These are phyloP conservation scores for Petasospora rhodanensis DNA, from an alignment of 1,139 yeast genomes.

Conservation along the genomic window DNA sequence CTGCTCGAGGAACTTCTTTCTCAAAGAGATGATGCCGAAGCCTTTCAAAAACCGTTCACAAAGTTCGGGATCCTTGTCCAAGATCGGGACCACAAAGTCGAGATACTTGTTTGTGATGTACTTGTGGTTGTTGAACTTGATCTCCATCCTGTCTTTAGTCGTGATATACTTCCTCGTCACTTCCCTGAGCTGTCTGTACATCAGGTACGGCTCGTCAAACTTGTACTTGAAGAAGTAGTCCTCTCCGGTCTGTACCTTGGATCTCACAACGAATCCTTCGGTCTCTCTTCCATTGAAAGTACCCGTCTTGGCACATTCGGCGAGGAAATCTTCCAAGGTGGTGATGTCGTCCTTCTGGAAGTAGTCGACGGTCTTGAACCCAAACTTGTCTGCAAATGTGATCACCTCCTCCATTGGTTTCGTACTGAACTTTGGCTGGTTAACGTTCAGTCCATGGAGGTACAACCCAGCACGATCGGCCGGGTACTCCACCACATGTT, in stretches of 20 bases:
- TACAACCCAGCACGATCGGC: slow-evolving; percentile 73
- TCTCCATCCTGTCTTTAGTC: slow-evolving; percentile 36
- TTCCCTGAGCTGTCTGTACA: slow-evolving; percentile 90
- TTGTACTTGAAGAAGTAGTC: slow-evolving; percentile 88
- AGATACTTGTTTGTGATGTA: slow-evolving; percentile 64
- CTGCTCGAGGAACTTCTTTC: slow-evolving; percentile 53
- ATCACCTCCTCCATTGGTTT: slow-evolving; percentile 56
- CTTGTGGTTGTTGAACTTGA: slow-evolving; percentile 48
- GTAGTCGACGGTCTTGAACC: slow-evolving; percentile 57
- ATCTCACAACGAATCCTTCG: slow-evolving; percentile 91
- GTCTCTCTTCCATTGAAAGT: slow-evolving; percentile 66
- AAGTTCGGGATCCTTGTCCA: slow-evolving; percentile 42
- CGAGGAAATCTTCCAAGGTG: slow-evolving; percentile 47
- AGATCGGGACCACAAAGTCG: slow-evolving; percentile 54
- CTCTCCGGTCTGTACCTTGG: slow-evolving; percentile 31
- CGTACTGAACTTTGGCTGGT: slow-evolving; percentile 60
- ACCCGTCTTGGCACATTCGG: slow-evolving; percentile 61
- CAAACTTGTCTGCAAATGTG: slow-evolving; percentile 62
- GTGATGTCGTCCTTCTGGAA: slow-evolving; percentile 36
- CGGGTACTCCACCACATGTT: slow-evolving; percentile 79
- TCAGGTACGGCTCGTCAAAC: slow-evolving; percentile 89
- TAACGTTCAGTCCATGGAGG: slow-evolving; percentile 80
- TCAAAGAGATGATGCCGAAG: slow-evolving; percentile 68
- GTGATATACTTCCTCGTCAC: slow-evolving; percentile 62
- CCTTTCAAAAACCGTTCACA: slow-evolving; percentile 47